Percentiles rank a stretch among this genome's conserved stretches.
phyloP scores from a whole-genome alignment of 2,329 filamentous ascomycete genomes.

The Zalaria sp. region DNA sequence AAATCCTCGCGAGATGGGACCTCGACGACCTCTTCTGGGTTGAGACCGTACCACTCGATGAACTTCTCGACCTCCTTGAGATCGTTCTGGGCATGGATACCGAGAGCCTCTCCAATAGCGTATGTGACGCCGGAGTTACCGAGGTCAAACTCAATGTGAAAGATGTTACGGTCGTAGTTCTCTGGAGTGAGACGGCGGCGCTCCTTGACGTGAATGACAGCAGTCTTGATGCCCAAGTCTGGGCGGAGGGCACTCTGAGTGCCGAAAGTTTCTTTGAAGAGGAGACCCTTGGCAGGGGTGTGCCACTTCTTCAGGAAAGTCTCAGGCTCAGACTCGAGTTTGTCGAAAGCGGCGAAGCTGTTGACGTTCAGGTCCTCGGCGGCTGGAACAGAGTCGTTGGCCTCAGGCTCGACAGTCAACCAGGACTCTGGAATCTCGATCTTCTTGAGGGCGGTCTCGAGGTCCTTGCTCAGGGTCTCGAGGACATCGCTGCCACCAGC shows the following conservation, averaged over 20 bases:
- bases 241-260: constrained; percentile 64
- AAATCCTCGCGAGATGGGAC: constrained; percentile 73
- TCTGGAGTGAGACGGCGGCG: constrained; percentile 81
- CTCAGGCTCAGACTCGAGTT: constrained; percentile 55
- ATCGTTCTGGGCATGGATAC: constrained; percentile 93
- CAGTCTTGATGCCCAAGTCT: constrained; percentile 74
- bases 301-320: constrained; percentile 64
- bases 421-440: constrained; percentile 69
- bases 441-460: constrained; percentile 56
- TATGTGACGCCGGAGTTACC: constrained; percentile 84
- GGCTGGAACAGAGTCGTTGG: constrained; percentile 36
- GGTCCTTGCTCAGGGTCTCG: constrained; percentile 43
- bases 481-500: constrained; percentile 46
- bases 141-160: constrained; percentile 98
- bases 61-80: constrained; percentile 64
- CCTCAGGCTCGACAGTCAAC: constrained; percentile 54
- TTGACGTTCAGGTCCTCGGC: constrained; percentile 55
- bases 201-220: constrained; percentile 81
- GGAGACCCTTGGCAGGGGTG: constrained; percentile 69
- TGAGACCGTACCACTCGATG: constrained; percentile 77
- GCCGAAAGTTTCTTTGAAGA: constrained; percentile 88
- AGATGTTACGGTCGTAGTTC: constrained; percentile 95
- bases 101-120: constrained; percentile 92
- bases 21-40: constrained; percentile 75
- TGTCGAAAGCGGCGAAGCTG: constrained; percentile 72